A percentile compares a stretch with the other conserved stretches of the same genome.
These are phyloP conservation scores for Globisporangium recalcitrans DNA, from an alignment of 352 stramenopile species.

Conservation along the genomic window DNA sequence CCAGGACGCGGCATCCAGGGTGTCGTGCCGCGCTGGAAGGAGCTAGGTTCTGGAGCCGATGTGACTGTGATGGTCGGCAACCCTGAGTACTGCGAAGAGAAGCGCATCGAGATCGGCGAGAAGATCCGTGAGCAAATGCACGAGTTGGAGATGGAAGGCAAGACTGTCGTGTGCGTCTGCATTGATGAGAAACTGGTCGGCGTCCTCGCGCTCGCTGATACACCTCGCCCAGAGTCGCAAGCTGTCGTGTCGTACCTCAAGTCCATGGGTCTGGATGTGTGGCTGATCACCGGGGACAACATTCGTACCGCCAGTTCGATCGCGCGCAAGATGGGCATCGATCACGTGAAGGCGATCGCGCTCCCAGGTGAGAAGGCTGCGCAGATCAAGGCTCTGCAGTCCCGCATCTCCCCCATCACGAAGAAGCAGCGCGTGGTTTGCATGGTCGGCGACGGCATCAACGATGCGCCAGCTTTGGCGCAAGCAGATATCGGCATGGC, in stretches of 20 bases:
- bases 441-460: conserved; percentile 94
- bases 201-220: conserved; percentile 75
- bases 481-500: conserved; percentile 92
- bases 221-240: conserved; percentile 63
- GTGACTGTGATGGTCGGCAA: conserved; percentile 74
- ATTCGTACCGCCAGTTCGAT: conserved; percentile 88
- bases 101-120: conserved; percentile 51
- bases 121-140: conserved; percentile 77
- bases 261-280: conserved; percentile 78
- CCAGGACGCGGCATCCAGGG: conserved; percentile 79
- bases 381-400: conserved; percentile 84
- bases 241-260: conserved; percentile 73
- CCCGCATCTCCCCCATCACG: conserved; percentile 62
- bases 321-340: conserved; percentile 86
- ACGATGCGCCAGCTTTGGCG: conserved; percentile 91
- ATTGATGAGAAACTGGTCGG: conserved; percentile 65
- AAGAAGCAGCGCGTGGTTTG: conserved; percentile 79
- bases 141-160: conserved; percentile 77
- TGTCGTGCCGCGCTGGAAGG: conserved; percentile 34
- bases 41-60: conserved; percentile 2
- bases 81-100: conserved; percentile 73
- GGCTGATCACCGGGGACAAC: conserved; percentile 91
- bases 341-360: conserved; percentile 82
- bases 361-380: conserved; percentile 93
- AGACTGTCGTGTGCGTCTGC: conserved; percentile 80